Base-by-base conservation (phyloP, 768 basidiomycete species). In the Crucibulum laeve region DNA sequence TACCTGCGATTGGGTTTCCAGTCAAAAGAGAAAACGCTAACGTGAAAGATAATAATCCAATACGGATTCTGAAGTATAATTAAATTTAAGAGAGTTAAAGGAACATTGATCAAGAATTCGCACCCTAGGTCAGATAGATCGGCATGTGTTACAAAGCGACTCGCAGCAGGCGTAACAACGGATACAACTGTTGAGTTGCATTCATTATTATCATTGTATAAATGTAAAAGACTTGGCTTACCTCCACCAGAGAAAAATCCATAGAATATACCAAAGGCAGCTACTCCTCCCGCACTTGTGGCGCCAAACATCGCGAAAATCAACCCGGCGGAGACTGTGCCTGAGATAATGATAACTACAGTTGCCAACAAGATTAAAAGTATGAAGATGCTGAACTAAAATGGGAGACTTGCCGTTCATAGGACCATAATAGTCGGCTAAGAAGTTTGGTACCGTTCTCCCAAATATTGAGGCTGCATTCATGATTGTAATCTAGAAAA, bases 201-300 rank as follows among this genome's bases (percentile, higher is more conserved):
- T n/a, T n/a, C n/a, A n/a, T n/a, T 32, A 49, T 40, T 44, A 19
- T 25, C 24, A 34, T 23, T 25, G 30, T 38, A 13, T 5, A 18
- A 10, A 35, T 25, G 21, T 8, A 10, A 22, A 5, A n/a, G 22
- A 34, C 22, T 45, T 22, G 4, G 63, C 70, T 45, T 48, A 77
- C 75, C 66, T 55, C 70, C 74, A 26, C 77, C 77, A 30, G 75
- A 74, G 55, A 77, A 76, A 57, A 77, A 77, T 0, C 78, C 78
- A 52, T 77, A 80, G 40, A 72, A 62, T 17, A 77, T 55, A 5
- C 58, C 71, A 56, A 79, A 76, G 4, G 66, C 54, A 6, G 67
- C 57, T 22, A 72, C 64, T 14, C 76, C 76, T 3, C 57, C 60
- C 22, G 64, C 50, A 38, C 52, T 70, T 4, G 61, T 64, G 0